Percentiles rank a stretch among this genome's conserved stretches.
phyloP scores from a whole-genome alignment of 1,284 basidiomycete species.

The Leccinum solheimii region DNA sequence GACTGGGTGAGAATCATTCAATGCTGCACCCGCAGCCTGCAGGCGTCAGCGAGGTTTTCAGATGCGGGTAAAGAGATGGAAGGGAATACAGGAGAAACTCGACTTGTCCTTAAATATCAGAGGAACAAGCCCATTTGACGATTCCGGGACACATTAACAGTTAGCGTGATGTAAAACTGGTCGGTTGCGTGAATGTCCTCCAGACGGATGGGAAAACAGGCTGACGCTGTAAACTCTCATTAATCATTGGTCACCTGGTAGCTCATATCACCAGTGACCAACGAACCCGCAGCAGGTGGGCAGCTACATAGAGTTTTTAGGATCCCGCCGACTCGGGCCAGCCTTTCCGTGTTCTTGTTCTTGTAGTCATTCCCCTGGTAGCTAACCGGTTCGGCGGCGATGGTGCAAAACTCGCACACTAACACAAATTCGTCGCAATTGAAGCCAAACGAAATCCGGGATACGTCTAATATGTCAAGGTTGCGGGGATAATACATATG shows the following conservation, averaged over 20 bases:
- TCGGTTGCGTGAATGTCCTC: conserved; percentile 30
- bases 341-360: neutral
- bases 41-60: conserved; percentile 14
- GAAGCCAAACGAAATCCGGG: neutral
- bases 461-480: neutral
- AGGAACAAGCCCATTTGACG: conserved; percentile 21
- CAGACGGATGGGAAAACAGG: conserved; percentile 32
- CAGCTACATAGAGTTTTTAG: conserved; percentile 33
- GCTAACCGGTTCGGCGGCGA: conserved; percentile 4
- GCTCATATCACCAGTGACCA: conserved; percentile 15
- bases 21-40: conserved; percentile 16
- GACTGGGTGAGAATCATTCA: conserved; percentile 31
- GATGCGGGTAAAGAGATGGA: conserved; percentile 13
- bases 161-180: conserved; percentile 36
- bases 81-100: conserved; percentile 15
- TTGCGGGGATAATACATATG: conserved; percentile 6
- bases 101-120: conserved; percentile 36
- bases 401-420: conserved; percentile 1
- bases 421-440: conserved; percentile 11
- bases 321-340: conserved; percentile 15
- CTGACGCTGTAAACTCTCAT: conserved; percentile 16
- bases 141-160: conserved; percentile 29
- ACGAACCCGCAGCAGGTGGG: conserved; percentile 16
- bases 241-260: conserved; percentile 16
- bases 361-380: conserved; percentile 1